Conservation (phyloP, 1,139 yeast genomes). For the Kluyveromyces sp. region DNA sequence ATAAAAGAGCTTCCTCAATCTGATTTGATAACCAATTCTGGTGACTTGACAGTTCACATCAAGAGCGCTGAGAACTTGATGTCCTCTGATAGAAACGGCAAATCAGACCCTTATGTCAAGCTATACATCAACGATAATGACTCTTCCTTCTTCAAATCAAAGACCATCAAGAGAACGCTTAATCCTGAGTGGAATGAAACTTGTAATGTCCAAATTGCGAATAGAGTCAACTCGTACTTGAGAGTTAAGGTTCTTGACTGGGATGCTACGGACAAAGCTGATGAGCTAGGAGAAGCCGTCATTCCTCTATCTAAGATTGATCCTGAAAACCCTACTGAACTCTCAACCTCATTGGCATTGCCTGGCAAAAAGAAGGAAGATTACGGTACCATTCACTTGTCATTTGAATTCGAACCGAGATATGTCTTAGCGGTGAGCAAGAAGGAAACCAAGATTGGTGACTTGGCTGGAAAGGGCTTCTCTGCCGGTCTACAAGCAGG, state of each 20-base stretch:
- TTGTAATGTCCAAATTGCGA: slow-evolving; percentile 41
- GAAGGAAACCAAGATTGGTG: slow-evolving; percentile 33
- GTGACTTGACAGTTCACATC: slow-evolving; percentile 59
- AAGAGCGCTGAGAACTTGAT: slow-evolving; percentile 63
- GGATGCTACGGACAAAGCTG: slow-evolving; percentile 90
- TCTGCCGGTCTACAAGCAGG: slow-evolving; percentile 37
- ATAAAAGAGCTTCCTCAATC: slow-evolving; percentile 57
- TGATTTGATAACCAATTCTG: slow-evolving; percentile 73
- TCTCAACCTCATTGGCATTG: slow-evolving; percentile 44
- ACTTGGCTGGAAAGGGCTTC: slow-evolving; percentile 35
- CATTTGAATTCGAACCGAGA: slow-evolving; percentile 60
- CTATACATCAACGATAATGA: slow-evolving; percentile 59
- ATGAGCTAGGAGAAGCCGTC: slow-evolving; percentile 62
- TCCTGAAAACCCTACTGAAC: slow-evolving; percentile 45
- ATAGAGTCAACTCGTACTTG: slow-evolving; percentile 56
- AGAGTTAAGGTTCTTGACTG: slow-evolving; percentile 66
- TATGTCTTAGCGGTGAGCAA: slow-evolving; percentile 42
- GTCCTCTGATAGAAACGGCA: slow-evolving; percentile 83
- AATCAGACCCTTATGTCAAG: slow-evolving; percentile 83
- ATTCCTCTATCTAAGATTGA: slow-evolving; percentile 57
- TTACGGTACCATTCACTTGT: slow-evolving; percentile 59
- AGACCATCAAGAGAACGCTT: slow-evolving; percentile 76
- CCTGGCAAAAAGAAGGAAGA: slow-evolving; percentile 41
- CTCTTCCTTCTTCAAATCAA: slow-evolving; percentile 54
- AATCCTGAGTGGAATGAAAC: slow-evolving; percentile 82